Evolutionary conservation across 1,284 basidiomycete species (phyloP), one percentile per base, ranked within the genome.

Genomic region (Schizopora paradoxa): DNA sequence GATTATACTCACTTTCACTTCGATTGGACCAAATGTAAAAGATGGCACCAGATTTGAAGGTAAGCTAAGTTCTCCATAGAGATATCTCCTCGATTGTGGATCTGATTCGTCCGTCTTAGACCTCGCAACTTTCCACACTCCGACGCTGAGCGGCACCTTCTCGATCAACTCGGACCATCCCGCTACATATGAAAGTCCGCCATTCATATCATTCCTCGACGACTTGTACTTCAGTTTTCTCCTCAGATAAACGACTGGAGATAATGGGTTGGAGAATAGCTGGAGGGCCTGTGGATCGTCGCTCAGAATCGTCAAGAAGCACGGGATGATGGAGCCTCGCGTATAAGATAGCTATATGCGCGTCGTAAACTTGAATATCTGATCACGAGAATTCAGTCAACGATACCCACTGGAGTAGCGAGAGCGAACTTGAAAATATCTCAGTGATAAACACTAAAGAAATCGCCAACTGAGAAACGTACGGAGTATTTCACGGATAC

Each of bases 11-110:
- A 44, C 47, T 37, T 49, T 49, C 14, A 45, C 23, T 32, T 44
- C 47, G 11, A 49, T 29, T 19, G 27, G 38, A 13, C 47, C 47
- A 23, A 49, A 49, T 1, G 34, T 37, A 25, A 50, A 50, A 1
- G 48, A 41, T 6, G 48, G 48, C 2, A 39, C 31, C 16, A 34
- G 6, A 11, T 19, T 37, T 11, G 29, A 32, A 21, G 48, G 38
- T 6, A 50, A 14, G 5, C 14, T 22, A 31, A 50, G 45, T 26
- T 50, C 44, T 14, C 48, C 48, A 26, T 50, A 38, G 25, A 46
- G 8, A 14, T 29, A 5, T 32, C 29, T 41, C 14, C 29, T 41
- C n/a, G n/a, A n/a, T n/a, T n/a, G n/a, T n/a, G n/a, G n/a, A n/a
- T n/a, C n/a, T n/a, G n/a, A n/a, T n/a, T n/a, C n/a, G n/a, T n/a